Evolutionary conservation across 331 rosid genomes (phyloP).

Genomic region (Pyracantha coccinea): DNA sequence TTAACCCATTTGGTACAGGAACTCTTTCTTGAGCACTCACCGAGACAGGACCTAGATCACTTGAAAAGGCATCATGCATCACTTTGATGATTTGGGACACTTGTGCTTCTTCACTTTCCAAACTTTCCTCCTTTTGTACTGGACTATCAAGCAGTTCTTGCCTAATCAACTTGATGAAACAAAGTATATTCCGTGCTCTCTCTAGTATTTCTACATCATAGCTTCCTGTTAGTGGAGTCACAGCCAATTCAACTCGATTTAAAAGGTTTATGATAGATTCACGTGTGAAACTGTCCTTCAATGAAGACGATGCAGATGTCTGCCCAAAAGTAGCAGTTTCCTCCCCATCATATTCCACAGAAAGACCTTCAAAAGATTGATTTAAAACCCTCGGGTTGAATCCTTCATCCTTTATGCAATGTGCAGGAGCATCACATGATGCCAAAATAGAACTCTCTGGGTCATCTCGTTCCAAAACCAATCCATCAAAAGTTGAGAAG

Average conservation of each 20-base stretch:
- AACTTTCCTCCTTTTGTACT: constrained; percentile 23
- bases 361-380: constrained; percentile 32
- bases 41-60: constrained; percentile 79
- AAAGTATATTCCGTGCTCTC: constrained; percentile 60
- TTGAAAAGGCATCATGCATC: constrained; percentile 43
- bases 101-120: constrained; percentile 29
- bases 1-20: constrained; percentile 70
- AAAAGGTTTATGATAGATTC: constrained; percentile 46
- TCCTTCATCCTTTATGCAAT: constrained; percentile 34
- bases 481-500: constrained; percentile 17
- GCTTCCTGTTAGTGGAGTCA: constrained; percentile 48
- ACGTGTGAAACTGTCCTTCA: constrained; percentile 23
- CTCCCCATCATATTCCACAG: constrained; percentile 22
- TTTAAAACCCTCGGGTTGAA: constrained; percentile 40
- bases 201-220: constrained; percentile 77
- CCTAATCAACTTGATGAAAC: constrained; percentile 54
- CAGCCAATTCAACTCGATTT: constrained; percentile 42
- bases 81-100: constrained; percentile 32
- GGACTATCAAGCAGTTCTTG: constrained; percentile 28
- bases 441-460: constrained; percentile 31
- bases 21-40: constrained; percentile 69
- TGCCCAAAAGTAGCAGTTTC: constrained; percentile 20
- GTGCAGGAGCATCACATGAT: constrained; percentile 18
- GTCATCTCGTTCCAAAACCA: constrained; percentile 17
- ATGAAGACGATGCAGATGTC: constrained; percentile 16